Percentiles rank a stretch among this genome's conserved stretches.
These are phyloP conservation scores for Diaporthe sp. DNA, from an alignment of 2,329 filamentous ascomycete species.

Conservation along the genomic window DNA sequence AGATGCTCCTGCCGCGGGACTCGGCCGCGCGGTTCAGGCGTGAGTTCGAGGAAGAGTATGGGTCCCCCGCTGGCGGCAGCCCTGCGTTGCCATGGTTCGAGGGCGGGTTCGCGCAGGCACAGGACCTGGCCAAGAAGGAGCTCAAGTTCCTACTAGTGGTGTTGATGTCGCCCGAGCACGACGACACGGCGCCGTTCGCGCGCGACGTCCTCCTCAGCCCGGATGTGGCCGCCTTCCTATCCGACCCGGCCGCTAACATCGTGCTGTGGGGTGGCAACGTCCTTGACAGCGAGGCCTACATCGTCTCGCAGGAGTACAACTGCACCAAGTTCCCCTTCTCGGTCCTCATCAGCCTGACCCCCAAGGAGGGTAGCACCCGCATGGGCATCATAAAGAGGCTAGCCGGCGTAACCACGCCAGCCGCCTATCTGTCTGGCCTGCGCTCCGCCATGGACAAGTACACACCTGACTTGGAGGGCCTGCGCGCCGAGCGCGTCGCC, in stretches of 20 bases:
- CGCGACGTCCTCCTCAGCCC: slow-evolving; percentile 84
- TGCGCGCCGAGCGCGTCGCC: slow-evolving; percentile 82
- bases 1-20: slow-evolving; percentile 86
- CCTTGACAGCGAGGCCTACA: slow-evolving; percentile 93
- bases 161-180: slow-evolving; percentile 92
- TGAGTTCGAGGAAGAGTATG: slow-evolving; percentile 96
- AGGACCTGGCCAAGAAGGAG: slow-evolving; percentile 91
- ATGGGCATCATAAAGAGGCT: slow-evolving; percentile 93
- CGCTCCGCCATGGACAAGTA: slow-evolving; percentile 81
- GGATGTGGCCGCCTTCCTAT: slow-evolving; percentile 81
- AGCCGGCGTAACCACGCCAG: slow-evolving; percentile 77
- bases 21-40: slow-evolving; percentile 90
- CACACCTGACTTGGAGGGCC: slow-evolving; percentile 79
- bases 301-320: slow-evolving; percentile 87
- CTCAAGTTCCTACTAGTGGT: slow-evolving; percentile 93
- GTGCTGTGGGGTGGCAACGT: slow-evolving; percentile 95
- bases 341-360: slow-evolving; percentile 88
- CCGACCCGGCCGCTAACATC: slow-evolving; percentile 82
- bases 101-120: slow-evolving; percentile 90
- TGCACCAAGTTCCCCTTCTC: slow-evolving; percentile 96
- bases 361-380: slow-evolving; percentile 83
- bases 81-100: slow-evolving; percentile 84
- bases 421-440: slow-evolving; percentile 82
- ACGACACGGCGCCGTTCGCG: slow-evolving; percentile 88
- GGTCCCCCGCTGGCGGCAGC: slow-evolving; percentile 53